These are phyloP conservation scores for Pseudogymnoascus sp. DNA, from an alignment of 2,329 filamentous ascomycete genomes.

Conservation along the genomic window DNA sequence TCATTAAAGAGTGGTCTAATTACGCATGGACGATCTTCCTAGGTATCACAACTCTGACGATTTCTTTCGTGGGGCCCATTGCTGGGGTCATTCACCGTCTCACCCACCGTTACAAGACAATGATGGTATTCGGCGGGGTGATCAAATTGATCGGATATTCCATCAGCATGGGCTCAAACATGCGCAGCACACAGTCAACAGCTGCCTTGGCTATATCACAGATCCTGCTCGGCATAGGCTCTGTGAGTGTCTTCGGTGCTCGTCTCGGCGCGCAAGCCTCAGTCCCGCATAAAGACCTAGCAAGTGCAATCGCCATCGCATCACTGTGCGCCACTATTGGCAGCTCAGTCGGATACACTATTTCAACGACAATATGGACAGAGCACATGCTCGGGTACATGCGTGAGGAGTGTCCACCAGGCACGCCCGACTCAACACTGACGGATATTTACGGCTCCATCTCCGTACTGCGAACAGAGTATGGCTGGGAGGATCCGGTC, in stretches of 20 bases:
- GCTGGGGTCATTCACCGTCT: constrained; percentile 20
- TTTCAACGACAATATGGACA: constrained; percentile 33
- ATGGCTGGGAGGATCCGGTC: constrained; percentile 28
- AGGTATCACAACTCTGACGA: constrained; percentile 32
- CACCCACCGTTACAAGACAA: constrained; percentile 35
- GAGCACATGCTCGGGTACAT: constrained; percentile 30
- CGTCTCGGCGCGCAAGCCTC: constrained; percentile 34
- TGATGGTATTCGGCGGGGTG: constrained; percentile 32
- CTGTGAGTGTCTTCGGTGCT: constrained; percentile 32
- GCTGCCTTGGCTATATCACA: constrained; percentile 29
- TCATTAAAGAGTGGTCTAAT: constrained; percentile 35
- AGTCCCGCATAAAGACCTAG: constrained; percentile 35
- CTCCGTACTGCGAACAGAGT: constrained; percentile 26
- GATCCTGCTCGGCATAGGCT: constrained; percentile 31
- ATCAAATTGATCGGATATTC: constrained; percentile 32
- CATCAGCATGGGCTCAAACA: constrained; percentile 25
- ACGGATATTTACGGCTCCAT: constrained; percentile 30
- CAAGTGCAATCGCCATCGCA: constrained; percentile 31
- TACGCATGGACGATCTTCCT: constrained; percentile 36
- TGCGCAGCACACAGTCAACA: constrained; percentile 28
- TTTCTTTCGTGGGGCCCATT: constrained; percentile 31
- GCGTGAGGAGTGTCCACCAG: constrained; percentile 25
- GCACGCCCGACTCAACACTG: constrained; percentile 20
- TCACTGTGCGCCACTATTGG: constrained; percentile 34
- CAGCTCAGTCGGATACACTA: constrained; percentile 31